phyloP scores from a whole-genome alignment of 73 alveolate genomes.

The Uronychia setigera region DNA sequence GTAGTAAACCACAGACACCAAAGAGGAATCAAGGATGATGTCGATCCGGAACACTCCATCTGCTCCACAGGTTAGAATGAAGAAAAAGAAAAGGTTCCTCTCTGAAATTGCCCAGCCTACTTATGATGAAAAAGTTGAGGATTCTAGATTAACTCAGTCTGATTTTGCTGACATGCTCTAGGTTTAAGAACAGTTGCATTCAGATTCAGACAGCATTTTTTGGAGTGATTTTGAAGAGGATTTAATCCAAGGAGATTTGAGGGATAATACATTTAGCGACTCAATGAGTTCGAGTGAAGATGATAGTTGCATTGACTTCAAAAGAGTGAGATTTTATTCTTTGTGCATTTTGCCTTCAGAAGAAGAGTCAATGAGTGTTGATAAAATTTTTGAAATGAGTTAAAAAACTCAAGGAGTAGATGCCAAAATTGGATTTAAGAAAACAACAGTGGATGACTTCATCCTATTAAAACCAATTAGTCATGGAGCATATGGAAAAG shows the following conservation, averaged over 20 bases:
- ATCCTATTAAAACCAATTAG: conserved; percentile 50
- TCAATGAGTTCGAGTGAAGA: background rate
- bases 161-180: background rate
- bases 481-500: conserved; percentile 72
- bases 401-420: background rate
- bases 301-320: background rate
- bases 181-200: background rate
- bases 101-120: background rate
- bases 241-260: background rate
- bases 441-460: conserved; percentile 56
- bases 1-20: no score
- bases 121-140: background rate
- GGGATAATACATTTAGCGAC: background rate
- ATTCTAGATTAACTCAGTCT: background rate
- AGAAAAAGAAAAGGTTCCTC: background rate
- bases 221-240: background rate
- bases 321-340: conserved; percentile 47
- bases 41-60: background rate
- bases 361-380: conserved; percentile 8
- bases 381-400: background rate
- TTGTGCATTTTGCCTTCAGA: conserved; percentile 57
- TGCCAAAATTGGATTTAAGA: background rate
- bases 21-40: background rate
- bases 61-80: background rate
- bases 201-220: background rate